Evolutionary conservation across 352 stramenopile genomes (phyloP).

Genomic region (Phytophthora lateralis): DNA sequence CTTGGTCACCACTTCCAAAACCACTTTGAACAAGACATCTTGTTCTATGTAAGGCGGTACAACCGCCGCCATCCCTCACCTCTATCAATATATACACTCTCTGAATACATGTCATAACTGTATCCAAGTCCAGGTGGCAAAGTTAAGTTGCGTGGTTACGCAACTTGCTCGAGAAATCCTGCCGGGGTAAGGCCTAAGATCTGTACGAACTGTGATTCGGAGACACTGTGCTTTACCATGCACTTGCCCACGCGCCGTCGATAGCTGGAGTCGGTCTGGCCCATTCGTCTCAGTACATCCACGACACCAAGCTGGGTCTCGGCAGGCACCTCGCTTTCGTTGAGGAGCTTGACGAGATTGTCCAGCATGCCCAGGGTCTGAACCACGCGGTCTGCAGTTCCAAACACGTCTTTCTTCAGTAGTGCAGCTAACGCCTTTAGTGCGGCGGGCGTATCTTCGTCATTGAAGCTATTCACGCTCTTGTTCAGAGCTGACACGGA

Average conservation of each 20-base stretch:
- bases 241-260: constrained; percentile 23
- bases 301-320: constrained; percentile 30
- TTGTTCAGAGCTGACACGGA: constrained; percentile 52
- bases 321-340: constrained; percentile 21
- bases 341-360: constrained; percentile 42
- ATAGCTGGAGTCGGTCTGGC: constrained; percentile 14
- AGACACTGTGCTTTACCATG: constrained; percentile 25
- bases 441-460: constrained; percentile 51
- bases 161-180: constrained; percentile 24
- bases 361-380: constrained; percentile 63
- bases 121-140: constrained; percentile 1
- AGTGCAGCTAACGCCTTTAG: constrained; percentile 45
- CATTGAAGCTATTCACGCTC: constrained; percentile 44
- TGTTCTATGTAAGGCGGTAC: constrained; percentile 27
- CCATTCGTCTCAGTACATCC: constrained; percentile 31
- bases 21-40: background rate
- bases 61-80: background rate
- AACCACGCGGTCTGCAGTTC: constrained; percentile 38
- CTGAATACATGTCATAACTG: constrained; percentile 17
- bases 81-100: constrained; percentile 38
- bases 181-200: constrained; percentile 17
- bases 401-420: constrained; percentile 22
- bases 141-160: constrained; percentile 16
- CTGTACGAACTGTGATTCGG: constrained; percentile 18
- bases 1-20: constrained; percentile 45